Conservation (phyloP, 139 green algal species). For the Volvox reticuliferus region DNA sequence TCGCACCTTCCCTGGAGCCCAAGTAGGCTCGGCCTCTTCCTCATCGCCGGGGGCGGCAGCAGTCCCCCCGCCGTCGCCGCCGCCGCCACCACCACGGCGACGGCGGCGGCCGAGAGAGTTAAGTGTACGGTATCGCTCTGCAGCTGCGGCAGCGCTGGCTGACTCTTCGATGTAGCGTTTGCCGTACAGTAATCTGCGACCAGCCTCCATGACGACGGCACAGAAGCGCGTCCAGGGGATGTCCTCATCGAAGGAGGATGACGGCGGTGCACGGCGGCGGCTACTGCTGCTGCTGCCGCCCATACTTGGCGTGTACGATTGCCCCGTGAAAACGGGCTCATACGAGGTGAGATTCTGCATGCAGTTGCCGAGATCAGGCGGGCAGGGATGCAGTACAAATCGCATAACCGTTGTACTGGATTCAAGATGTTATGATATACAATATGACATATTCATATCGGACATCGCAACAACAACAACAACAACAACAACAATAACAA, state of each 20-base stretch:
- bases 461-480: too few species aligned
- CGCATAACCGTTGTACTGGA: too few species aligned
- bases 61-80: background rate
- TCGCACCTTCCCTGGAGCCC: too few species aligned
- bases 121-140: constrained; percentile 1
- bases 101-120: background rate
- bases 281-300: background rate
- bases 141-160: background rate
- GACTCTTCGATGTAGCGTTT: background rate
- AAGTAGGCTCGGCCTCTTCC: background rate
- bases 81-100: background rate
- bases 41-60: background rate
- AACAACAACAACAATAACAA: too few species aligned
- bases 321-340: constrained; percentile 30
- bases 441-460: too few species aligned
- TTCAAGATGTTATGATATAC: too few species aligned
- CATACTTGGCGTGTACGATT: constrained; percentile 28
- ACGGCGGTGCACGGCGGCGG: background rate
- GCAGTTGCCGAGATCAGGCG: too few species aligned
- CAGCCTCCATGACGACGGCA: background rate
- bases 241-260: background rate
- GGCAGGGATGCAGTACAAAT: too few species aligned
- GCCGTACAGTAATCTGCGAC: background rate
- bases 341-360: background rate
- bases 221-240: constrained; percentile 28